Conservation (phyloP, 164 flowering plant species). For the Tetracentron sinense region DNA sequence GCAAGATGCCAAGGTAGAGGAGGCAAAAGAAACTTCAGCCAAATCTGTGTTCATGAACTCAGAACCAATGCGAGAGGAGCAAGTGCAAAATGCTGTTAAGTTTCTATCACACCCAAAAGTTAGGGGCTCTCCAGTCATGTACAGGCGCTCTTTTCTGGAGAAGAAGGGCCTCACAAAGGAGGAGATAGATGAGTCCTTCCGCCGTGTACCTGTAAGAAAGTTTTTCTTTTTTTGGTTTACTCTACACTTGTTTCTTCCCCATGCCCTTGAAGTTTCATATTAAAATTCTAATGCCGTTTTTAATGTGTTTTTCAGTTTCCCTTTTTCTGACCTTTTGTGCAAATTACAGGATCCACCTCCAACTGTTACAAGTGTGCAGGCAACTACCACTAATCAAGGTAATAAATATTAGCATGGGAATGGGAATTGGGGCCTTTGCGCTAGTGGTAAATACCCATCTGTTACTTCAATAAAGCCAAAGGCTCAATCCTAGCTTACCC, state of each 20-base stretch:
- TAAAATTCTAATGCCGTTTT: not conserved
- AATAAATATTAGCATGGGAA: constrained; percentile 7
- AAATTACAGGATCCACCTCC: constrained; percentile 67
- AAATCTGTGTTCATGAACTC: constrained; percentile 80
- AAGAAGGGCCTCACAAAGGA: constrained; percentile 94
- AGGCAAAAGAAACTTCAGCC: constrained; percentile 31
- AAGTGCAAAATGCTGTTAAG: constrained; percentile 94
- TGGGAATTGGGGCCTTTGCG: too few relatives aligned
- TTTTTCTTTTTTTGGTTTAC: constrained; percentile 5
- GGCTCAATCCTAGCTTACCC: not conserved
- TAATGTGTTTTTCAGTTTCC: not conserved
- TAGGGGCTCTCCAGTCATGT: constrained; percentile 83
- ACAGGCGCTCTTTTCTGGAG: constrained; percentile 92
- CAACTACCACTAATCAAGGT: constrained; percentile 57
- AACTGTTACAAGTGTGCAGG: constrained; percentile 38
- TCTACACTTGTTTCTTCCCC: not conserved
- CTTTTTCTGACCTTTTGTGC: constrained; percentile 1
- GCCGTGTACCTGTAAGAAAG: constrained; percentile 81
- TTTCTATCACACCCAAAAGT: constrained; percentile 95
- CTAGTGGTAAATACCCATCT: too few relatives aligned
- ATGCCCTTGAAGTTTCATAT: not conserved
- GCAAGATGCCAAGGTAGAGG: constrained; percentile 35
- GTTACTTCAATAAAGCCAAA: not conserved
- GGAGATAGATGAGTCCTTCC: constrained; percentile 98
- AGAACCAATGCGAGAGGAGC: constrained; percentile 95